Evolutionary conservation across 2,329 filamentous ascomycete species (phyloP), one percentile per base, ranked within the genome.

Genomic region (Herpotrichia juniperi): DNA sequence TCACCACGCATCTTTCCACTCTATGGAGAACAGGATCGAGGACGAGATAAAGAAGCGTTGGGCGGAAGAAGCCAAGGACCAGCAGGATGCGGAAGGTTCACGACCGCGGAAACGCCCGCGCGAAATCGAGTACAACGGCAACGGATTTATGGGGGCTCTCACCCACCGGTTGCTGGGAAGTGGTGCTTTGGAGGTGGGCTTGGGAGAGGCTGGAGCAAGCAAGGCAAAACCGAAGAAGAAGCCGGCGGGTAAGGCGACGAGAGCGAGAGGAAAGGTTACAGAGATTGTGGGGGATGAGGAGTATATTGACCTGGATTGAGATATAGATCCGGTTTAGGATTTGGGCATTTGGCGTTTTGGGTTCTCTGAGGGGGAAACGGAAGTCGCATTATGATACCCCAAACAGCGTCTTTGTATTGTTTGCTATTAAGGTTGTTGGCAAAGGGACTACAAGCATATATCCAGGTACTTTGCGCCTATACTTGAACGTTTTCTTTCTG

Each of bases 1-100:
- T 25, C 81, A 84, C 62, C 81, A 84, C 59, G 81, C 81, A 6
- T 79, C 75, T 10, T 83, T 81, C 57, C 81, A 84, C 66, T 76
- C 65, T 45, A 75, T 84, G 71, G 79, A 82, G 54, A 83, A 81
- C 50, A 69, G 73, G n/a, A 59, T 65, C 9, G 80, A 82, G 42
- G 77, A 81, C 46, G 79, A 76, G 37, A 70, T 79, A 4, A 64
- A 76, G 22, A 72, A 74, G 62, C 76, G 74, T 22, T 81, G 78
- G 80, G 72, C 74, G 39, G 56, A 59, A 8, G 73, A 75, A 50
- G 71, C 74, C n/a, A 68, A 67, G 28, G 63, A 66, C 5, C 63
- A 62, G 43, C 56, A 55, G 7, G 59, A 60, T 17, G 46, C 40
- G 2, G 62, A 59, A 25, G 45, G 22, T 25, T 45, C 39, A n/a